phyloP scores from a whole-genome alignment of 2,329 filamentous ascomycete species.

The Xylaria sp. region DNA sequence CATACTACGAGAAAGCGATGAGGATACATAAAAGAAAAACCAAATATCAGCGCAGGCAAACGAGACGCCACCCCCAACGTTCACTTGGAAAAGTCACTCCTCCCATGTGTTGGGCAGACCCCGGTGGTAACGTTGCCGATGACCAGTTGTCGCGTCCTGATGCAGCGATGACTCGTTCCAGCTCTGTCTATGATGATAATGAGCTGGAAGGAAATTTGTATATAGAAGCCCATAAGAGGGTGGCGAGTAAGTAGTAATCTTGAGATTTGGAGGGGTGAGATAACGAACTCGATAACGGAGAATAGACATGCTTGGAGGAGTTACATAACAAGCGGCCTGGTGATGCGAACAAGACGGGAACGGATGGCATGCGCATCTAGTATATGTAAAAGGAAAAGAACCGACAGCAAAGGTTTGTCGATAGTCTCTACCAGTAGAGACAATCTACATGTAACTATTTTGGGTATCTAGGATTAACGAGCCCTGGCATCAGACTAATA shows the following conservation, averaged over 20 bases:
- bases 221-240: neutral
- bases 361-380: no score
- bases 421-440: neutral
- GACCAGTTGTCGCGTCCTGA: constrained; percentile 1
- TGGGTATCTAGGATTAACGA: neutral
- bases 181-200: neutral
- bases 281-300: neutral
- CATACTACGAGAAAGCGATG: constrained; percentile 23
- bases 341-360: no score
- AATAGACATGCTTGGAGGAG: neutral
- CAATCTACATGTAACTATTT: neutral
- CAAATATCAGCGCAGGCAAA: neutral
- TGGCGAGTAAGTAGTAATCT: neutral
- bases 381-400: no score
- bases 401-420: no score
- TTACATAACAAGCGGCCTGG: no score
- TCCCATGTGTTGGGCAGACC: neutral
- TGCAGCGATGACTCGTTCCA: neutral
- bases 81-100: neutral
- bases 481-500: neutral
- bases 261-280: neutral
- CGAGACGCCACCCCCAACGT: neutral
- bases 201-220: neutral
- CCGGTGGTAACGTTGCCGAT: neutral
- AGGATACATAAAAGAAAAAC: neutral